Percentiles rank a stretch among this genome's conserved stretches.
phyloP scores from a whole-genome alignment of 1,139 yeast genomes.

The Sugiyamaella novakii region DNA sequence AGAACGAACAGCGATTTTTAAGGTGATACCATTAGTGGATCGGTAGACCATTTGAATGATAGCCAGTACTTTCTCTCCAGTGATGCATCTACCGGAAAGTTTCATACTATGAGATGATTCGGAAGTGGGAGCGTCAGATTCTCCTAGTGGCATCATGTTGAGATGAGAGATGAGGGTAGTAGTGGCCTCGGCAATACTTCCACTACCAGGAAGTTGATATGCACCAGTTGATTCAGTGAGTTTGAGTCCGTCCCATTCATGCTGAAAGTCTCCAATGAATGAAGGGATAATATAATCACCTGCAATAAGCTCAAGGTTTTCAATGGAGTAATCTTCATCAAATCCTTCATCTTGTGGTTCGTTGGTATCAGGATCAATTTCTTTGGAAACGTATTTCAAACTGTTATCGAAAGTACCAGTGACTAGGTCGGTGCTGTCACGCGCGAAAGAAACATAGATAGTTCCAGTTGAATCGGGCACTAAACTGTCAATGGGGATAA shows the following conservation, averaged over 20 bases:
- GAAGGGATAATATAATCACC: conserved; percentile 85
- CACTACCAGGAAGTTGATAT: conserved; percentile 54
- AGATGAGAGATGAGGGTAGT: conserved; percentile 46
- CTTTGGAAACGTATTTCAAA: conserved; percentile 76
- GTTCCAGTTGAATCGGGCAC: conserved; percentile 72
- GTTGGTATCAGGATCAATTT: conserved; percentile 73
- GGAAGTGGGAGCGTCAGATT: conserved; percentile 65
- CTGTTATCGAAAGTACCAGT: conserved; percentile 66
- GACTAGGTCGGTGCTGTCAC: conserved; percentile 50
- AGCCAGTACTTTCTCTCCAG: conserved; percentile 71
- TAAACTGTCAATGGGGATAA: conserved; percentile 72
- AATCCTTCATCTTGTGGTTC: conserved; percentile 66
- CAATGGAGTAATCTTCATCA: conserved; percentile 91
- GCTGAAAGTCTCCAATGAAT: conserved; percentile 75
- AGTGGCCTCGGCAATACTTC: conserved; percentile 52
- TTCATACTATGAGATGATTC: conserved; percentile 70
- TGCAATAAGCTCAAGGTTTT: conserved; percentile 70
- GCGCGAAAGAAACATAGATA: conserved; percentile 74
- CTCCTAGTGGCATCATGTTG: conserved; percentile 76
- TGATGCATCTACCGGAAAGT: conserved; percentile 77
- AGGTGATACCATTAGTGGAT: conserved; percentile 71
- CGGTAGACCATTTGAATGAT: conserved; percentile 71
- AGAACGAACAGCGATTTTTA: conserved; percentile 72
- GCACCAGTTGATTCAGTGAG: conserved; percentile 58
- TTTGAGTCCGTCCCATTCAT: conserved; percentile 71